A percentile compares a stretch with the other conserved stretches of the same genome.
Evolutionary conservation across 306 rosid species (phyloP).

Genomic region (Acacia crassicarpa): DNA sequence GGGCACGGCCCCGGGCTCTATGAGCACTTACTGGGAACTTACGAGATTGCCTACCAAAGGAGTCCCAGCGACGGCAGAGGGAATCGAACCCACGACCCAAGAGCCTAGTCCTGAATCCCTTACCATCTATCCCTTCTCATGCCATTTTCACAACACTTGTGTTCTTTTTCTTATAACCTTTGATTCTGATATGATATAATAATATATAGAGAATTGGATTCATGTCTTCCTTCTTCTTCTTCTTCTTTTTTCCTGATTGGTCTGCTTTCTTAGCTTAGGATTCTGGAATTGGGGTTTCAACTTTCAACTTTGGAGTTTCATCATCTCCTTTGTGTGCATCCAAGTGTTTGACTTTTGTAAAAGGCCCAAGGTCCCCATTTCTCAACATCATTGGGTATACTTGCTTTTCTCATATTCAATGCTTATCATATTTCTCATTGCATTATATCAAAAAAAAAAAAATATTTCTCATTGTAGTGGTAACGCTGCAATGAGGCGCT

Average conservation of each 20-base stretch:
- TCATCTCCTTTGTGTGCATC: slow-evolving; percentile 44
- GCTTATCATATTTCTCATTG: neutral
- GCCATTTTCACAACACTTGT: slow-evolving; percentile 16
- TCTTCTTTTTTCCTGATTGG: slow-evolving; percentile 33
- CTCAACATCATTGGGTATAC: neutral
- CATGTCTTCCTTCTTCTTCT: slow-evolving; percentile 46
- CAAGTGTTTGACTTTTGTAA: slow-evolving; percentile 38
- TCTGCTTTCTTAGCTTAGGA: slow-evolving; percentile 40
- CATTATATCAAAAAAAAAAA: too few relatives aligned
- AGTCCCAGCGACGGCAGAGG: too few relatives aligned
- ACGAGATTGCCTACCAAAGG: too few relatives aligned
- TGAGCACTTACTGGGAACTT: too few relatives aligned
- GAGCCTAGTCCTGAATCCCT: too few relatives aligned
- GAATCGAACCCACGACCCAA: too few relatives aligned
- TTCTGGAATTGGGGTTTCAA: slow-evolving; percentile 29
- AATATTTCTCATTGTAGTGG: too few relatives aligned
- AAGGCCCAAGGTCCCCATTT: slow-evolving; percentile 2
- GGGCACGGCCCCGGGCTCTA: too few relatives aligned
- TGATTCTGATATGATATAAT: neutral
- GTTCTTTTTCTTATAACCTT: slow-evolving; percentile 14
- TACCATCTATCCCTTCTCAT: slow-evolving; percentile 15
- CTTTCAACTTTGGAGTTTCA: neutral
- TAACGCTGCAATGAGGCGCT: too few relatives aligned
- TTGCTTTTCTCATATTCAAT: neutral
- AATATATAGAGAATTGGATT: slow-evolving; percentile 51